Evolutionary conservation across 306 rosid genomes (phyloP).

Genomic region (Inga laurina): DNA sequence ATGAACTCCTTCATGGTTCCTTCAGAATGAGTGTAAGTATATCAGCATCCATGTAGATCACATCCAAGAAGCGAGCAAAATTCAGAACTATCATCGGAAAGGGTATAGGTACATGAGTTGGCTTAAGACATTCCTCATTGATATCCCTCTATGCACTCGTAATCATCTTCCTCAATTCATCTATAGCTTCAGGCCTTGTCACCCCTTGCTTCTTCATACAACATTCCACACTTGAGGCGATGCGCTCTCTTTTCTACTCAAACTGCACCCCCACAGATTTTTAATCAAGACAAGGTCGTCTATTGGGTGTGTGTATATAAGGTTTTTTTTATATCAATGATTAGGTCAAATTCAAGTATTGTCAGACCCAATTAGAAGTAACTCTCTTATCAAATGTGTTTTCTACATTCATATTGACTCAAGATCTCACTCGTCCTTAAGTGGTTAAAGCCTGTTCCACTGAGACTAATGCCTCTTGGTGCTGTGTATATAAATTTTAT

Average conservation of each 20-base stretch:
- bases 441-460: no score
- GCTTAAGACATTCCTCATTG: background rate
- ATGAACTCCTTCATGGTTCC: background rate
- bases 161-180: background rate
- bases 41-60: background rate
- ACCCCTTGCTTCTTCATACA: constrained; percentile 17
- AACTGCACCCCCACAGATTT: background rate
- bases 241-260: constrained; percentile 15
- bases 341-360: fast-evolving
- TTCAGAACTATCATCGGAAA: background rate
- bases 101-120: background rate
- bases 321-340: no score
- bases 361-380: no score
- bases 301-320: no score
- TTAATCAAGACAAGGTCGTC: background rate
- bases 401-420: no score
- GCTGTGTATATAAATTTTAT: no score
- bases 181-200: constrained; percentile 8
- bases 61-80: background rate
- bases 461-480: no score
- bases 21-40: background rate
- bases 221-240: constrained; percentile 16
- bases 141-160: constrained; percentile 6
- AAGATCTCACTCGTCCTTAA: no score
- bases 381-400: no score